Percentiles rank a stretch among this genome's conserved stretches.
Conservation (phyloP, 2,329 filamentous ascomycete genomes). For the Aphanocladium album region DNA sequence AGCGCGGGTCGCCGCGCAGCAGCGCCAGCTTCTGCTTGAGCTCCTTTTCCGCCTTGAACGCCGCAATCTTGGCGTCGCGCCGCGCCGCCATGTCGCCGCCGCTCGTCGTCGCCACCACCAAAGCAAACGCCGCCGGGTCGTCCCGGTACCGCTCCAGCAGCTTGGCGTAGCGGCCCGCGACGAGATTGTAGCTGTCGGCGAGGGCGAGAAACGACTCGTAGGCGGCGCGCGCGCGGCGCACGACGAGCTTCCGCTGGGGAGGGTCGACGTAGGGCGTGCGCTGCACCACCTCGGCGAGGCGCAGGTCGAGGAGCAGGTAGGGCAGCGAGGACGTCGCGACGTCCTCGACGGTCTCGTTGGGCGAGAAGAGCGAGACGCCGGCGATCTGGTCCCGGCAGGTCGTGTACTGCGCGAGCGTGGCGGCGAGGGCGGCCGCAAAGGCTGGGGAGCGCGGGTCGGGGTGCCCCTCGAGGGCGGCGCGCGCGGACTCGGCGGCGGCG, state of each 20-base stretch:
- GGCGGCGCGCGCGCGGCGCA: slow-evolving; percentile 59
- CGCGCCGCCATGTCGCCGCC: slow-evolving; percentile 55
- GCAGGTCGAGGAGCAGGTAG: slow-evolving; percentile 74
- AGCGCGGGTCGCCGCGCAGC: slow-evolving; percentile 39
- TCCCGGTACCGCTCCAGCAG: slow-evolving; percentile 71
- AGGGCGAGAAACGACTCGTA: slow-evolving; percentile 77
- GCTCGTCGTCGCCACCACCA: slow-evolving; percentile 53
- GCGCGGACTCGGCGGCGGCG: slow-evolving; percentile 45
- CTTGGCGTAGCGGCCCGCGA: slow-evolving; percentile 59
- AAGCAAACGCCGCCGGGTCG: slow-evolving; percentile 61
- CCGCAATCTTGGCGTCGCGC: slow-evolving; percentile 78
- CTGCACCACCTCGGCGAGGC: slow-evolving; percentile 74
- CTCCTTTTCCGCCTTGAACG: slow-evolving; percentile 80
- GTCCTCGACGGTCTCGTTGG: slow-evolving; percentile 86
- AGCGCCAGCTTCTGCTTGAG: slow-evolving; percentile 74
- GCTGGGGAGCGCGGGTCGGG: slow-evolving; percentile 58
- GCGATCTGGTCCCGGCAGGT: slow-evolving; percentile 65
- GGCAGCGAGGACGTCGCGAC: slow-evolving; percentile 78
- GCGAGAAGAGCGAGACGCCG: slow-evolving; percentile 76
- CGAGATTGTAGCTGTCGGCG: slow-evolving; percentile 72
- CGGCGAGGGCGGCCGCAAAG: slow-evolving; percentile 63
- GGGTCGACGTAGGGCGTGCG: slow-evolving; percentile 52
- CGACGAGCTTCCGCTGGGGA: slow-evolving; percentile 54
- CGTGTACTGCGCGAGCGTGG: slow-evolving; percentile 66
- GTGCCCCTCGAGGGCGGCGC: slow-evolving; percentile 56